phyloP scores from a whole-genome alignment of 495 filamentous ascomycete species.

The Tuber microsphaerosporum region DNA sequence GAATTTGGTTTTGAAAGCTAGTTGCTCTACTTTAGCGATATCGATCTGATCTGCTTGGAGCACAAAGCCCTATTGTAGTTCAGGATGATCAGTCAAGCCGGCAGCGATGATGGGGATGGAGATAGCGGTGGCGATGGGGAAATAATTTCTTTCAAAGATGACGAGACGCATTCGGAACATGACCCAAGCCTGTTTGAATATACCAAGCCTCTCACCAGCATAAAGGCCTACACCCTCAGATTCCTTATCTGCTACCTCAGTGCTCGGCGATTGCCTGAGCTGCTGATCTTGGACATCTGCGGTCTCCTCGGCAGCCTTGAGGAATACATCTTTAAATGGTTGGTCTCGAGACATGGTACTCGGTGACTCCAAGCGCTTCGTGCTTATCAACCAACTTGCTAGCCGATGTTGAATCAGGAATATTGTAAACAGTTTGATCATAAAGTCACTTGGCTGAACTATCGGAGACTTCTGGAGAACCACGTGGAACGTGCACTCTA shows the following conservation, averaged over 20 bases:
- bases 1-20: slow-evolving; percentile 44
- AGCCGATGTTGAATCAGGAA: slow-evolving; percentile 56
- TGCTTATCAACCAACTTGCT: slow-evolving; percentile 53
- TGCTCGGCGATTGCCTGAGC: slow-evolving; percentile 32
- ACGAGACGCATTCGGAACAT: slow-evolving; percentile 70
- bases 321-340: slow-evolving; percentile 80
- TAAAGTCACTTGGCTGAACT: slow-evolving; percentile 54
- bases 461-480: slow-evolving; percentile 51
- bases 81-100: slow-evolving; percentile 64
- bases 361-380: slow-evolving; percentile 55
- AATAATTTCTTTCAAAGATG: slow-evolving; percentile 66
- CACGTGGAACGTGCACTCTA: slow-evolving; percentile 60
- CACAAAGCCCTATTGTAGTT: slow-evolving; percentile 55
- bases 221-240: slow-evolving; percentile 52
- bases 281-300: slow-evolving; percentile 27
- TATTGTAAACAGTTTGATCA: slow-evolving; percentile 64
- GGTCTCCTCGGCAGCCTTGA: slow-evolving; percentile 70
- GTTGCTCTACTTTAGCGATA: slow-evolving; percentile 24
- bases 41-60: slow-evolving; percentile 37
- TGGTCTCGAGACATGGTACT: slow-evolving; percentile 73
- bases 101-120: slow-evolving; percentile 68
- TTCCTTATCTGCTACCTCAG: slow-evolving; percentile 16
- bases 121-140: slow-evolving; percentile 64
- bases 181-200: slow-evolving; percentile 59
- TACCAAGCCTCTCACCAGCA: slow-evolving; percentile 58